A percentile compares a stretch with the other conserved stretches of the same genome.
Conservation (phyloP, 257 asterid genomes). For the Solanum etuberosum region DNA sequence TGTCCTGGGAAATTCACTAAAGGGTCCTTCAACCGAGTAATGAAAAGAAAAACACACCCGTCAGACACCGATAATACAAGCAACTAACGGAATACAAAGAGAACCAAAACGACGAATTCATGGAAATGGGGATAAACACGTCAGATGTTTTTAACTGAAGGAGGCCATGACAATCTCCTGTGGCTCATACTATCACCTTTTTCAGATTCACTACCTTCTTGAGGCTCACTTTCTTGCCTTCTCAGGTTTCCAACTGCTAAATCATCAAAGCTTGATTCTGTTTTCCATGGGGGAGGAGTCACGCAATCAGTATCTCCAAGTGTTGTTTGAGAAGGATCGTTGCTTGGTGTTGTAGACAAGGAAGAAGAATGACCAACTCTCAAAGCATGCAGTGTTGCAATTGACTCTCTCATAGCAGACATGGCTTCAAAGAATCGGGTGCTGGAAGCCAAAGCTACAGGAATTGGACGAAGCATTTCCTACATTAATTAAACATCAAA, state of each 20-base stretch:
- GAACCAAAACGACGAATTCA: not conserved
- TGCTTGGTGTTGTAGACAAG: slow-evolving; percentile 2
- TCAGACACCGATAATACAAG: not conserved
- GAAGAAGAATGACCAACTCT: slow-evolving; percentile 65
- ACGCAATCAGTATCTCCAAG: slow-evolving; percentile 48
- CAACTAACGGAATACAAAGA: not conserved
- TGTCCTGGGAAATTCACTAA: not conserved
- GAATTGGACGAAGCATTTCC: slow-evolving; percentile 98
- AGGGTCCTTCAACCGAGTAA: not conserved
- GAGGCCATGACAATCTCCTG: slow-evolving; percentile 68
- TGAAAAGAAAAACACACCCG: not conserved
- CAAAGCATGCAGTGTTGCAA: slow-evolving; percentile 70
- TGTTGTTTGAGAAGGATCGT: not conserved
- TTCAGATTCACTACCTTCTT: slow-evolving; percentile 12
- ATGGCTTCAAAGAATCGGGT: slow-evolving; percentile 93
- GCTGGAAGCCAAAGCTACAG: slow-evolving; percentile 97
- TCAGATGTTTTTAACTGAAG: slow-evolving; percentile 30
- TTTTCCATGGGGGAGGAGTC: slow-evolving; percentile 78
- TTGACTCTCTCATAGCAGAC: slow-evolving; percentile 95
- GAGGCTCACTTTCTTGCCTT: slow-evolving; percentile 28
- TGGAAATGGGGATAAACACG: not conserved
- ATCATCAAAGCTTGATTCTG: slow-evolving; percentile 57
- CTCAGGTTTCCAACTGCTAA: slow-evolving; percentile 26
- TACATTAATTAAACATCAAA: slow-evolving; percentile 8
- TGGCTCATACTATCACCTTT: slow-evolving; percentile 30